Evolutionary conservation across 176 grass and related monocot genomes (phyloP).

Genomic region (Musa itinerans): DNA sequence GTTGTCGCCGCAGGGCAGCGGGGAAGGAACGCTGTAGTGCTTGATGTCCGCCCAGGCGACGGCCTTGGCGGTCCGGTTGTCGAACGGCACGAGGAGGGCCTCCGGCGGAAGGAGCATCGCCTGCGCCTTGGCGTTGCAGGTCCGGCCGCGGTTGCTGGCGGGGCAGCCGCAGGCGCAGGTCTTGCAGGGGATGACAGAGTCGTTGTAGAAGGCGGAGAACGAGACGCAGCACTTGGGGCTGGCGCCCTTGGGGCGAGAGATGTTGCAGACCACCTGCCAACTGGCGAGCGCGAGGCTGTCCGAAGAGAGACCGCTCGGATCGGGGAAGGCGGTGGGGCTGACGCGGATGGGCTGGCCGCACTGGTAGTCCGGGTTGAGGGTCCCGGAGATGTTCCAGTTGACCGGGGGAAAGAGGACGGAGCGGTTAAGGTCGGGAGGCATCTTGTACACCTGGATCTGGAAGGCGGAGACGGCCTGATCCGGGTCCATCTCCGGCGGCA

Average conservation of each 20-base stretch:
- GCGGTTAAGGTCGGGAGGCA: conserved; percentile 69
- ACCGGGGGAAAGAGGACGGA: conserved; percentile 51
- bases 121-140: conserved; percentile 35
- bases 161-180: conserved; percentile 69
- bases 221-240: conserved; percentile 58
- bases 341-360: conserved; percentile 51
- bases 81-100: conserved; percentile 51
- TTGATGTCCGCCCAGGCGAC: conserved; percentile 30
- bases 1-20: conserved; percentile 47
- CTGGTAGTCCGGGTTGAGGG: conserved; percentile 58
- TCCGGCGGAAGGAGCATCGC: conserved; percentile 48
- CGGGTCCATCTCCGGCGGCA: conserved; percentile 80
- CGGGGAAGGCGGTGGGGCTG: conserved; percentile 58
- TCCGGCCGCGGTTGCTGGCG: conserved; percentile 34
- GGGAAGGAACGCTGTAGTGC: conserved; percentile 25
- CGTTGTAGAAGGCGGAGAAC: conserved; percentile 57
- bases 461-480: conserved; percentile 69
- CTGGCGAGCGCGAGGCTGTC: conserved; percentile 30
- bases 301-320: conserved; percentile 51
- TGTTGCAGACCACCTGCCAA: conserved; percentile 75
- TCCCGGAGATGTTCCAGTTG: conserved; percentile 58
- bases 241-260: conserved; percentile 7
- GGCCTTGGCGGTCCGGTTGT: conserved; percentile 29
- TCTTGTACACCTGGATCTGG: conserved; percentile 92
- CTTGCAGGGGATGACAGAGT: conserved; percentile 23